A percentile compares a stretch with the other conserved stretches of the same genome.
Evolutionary conservation across 805 yeast species (phyloP).

Genomic region (Torulaspora microellipsoides): DNA sequence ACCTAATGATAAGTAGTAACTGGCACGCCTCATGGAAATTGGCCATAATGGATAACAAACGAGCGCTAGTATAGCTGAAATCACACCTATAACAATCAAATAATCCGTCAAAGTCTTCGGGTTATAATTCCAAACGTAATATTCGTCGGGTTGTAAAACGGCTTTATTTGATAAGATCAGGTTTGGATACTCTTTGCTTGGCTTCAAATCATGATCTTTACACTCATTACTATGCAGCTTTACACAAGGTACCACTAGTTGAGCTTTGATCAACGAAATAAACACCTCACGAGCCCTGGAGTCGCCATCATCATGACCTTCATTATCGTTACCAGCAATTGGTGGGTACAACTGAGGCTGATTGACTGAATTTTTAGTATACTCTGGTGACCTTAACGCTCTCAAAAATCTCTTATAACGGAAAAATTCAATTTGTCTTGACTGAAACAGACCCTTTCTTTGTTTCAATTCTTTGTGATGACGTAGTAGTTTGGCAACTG

Average conservation of each 20-base stretch:
- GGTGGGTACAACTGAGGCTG: constrained; percentile 47
- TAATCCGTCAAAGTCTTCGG: constrained; percentile 52
- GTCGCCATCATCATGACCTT: constrained; percentile 35
- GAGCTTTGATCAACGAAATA: constrained; percentile 63
- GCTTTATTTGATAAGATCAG: constrained; percentile 54
- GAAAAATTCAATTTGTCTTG: constrained; percentile 75
- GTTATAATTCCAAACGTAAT: constrained; percentile 79
- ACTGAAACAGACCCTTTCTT: constrained; percentile 73
- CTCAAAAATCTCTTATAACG: constrained; percentile 78
- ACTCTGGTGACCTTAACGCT: constrained; percentile 71
- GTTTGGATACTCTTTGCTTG: constrained; percentile 62
- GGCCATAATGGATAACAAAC: constrained; percentile 96
- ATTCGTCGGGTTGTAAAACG: constrained; percentile 56
- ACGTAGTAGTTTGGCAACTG: constrained; percentile 68
- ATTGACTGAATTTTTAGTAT: constrained; percentile 47
- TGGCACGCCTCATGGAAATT: constrained; percentile 76
- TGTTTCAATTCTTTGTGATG: constrained; percentile 65
- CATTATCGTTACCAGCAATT: constrained; percentile 28
- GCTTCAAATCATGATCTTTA: constrained; percentile 54
- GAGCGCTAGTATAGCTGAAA: constrained; percentile 62
- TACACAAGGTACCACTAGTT: constrained; percentile 68
- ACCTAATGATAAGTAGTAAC: constrained; percentile 83
- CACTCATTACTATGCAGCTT: constrained; percentile 70
- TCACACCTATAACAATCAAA: constrained; percentile 37
- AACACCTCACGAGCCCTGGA: constrained; percentile 59